phyloP scores from a whole-genome alignment of 2,329 filamentous ascomycete species.

The Harringtonia aguacate region DNA sequence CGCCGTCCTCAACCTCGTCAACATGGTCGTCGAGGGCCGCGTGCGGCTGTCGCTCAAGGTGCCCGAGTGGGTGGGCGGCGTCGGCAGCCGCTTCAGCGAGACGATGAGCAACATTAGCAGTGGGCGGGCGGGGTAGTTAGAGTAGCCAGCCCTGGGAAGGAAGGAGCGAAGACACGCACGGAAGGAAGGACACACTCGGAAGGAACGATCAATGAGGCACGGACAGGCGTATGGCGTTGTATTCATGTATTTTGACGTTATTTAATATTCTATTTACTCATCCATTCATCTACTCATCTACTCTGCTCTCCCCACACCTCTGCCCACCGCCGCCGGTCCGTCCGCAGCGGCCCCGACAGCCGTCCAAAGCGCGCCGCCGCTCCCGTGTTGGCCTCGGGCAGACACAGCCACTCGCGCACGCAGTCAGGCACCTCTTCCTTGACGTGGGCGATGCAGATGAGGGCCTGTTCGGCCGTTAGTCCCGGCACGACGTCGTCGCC shows the following conservation, averaged over 20 bases:
- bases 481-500: conserved; percentile 46
- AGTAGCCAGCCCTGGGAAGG: too few species aligned
- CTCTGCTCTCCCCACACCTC: conserved; percentile 46
- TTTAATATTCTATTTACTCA: not conserved
- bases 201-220: too few species aligned
- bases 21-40: conserved; percentile 77
- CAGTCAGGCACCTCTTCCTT: conserved; percentile 81
- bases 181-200: not conserved
- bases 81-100: conserved; percentile 30
- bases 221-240: too few species aligned
- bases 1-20: conserved; percentile 72
- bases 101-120: conserved; percentile 39
- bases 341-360: conserved; percentile 49
- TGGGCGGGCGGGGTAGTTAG: conserved; percentile 18
- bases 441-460: conserved; percentile 88
- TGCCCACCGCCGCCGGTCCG: conserved; percentile 47
- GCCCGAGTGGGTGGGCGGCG: conserved; percentile 37
- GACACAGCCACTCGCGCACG: conserved; percentile 73
- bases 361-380: conserved; percentile 51
- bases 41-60: conserved; percentile 49
- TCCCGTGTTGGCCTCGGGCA: conserved; percentile 64
- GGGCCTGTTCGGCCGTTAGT: conserved; percentile 59
- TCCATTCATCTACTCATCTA: not conserved
- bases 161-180: not conserved
- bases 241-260: not conserved